These are phyloP conservation scores for Fusarium pseudonygamai DNA, from an alignment of 2,329 filamentous ascomycete species.

Conservation along the genomic window DNA sequence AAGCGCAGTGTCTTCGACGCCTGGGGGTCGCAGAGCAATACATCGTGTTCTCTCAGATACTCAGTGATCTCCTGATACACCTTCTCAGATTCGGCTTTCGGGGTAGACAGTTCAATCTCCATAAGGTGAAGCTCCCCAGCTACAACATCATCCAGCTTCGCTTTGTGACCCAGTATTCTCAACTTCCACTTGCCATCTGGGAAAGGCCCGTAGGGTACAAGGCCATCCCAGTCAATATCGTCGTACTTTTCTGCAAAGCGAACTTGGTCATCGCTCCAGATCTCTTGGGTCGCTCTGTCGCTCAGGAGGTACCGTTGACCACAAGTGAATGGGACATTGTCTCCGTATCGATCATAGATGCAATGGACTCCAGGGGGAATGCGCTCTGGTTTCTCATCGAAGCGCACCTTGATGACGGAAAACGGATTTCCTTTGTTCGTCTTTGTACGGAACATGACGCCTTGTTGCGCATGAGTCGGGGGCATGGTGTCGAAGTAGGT, in stretches of 20 bases:
- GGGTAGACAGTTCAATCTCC: constrained; percentile 34
- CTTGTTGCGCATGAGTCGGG: constrained; percentile 29
- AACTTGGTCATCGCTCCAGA: constrained; percentile 35
- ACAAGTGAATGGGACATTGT: constrained; percentile 26
- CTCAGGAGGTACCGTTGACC: constrained; percentile 13
- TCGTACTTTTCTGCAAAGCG: constrained; percentile 31
- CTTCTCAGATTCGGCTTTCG: constrained; percentile 13
- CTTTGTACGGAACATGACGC: constrained; percentile 38
- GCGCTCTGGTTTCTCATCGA: constrained; percentile 7
- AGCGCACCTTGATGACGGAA: constrained; percentile 34
- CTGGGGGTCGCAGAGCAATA: constrained; percentile 30
- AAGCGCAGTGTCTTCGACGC: constrained; percentile 30
- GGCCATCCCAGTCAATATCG: constrained; percentile 29
- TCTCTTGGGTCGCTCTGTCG: not conserved
- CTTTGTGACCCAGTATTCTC: constrained; percentile 23
- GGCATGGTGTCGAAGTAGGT: constrained; percentile 36
- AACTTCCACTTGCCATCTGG: constrained; percentile 37
- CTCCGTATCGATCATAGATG: constrained; percentile 37
- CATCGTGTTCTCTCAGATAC: constrained; percentile 14
- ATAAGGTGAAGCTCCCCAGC: constrained; percentile 31
- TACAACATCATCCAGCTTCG: constrained; percentile 34
- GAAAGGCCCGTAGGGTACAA: constrained; percentile 29
- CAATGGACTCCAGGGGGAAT: constrained; percentile 15
- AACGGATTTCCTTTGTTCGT: constrained; percentile 24
- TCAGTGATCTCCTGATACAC: constrained; percentile 15